phyloP scores from a whole-genome alignment of 2,329 filamentous ascomycete species.

The Xylaria sp. region DNA sequence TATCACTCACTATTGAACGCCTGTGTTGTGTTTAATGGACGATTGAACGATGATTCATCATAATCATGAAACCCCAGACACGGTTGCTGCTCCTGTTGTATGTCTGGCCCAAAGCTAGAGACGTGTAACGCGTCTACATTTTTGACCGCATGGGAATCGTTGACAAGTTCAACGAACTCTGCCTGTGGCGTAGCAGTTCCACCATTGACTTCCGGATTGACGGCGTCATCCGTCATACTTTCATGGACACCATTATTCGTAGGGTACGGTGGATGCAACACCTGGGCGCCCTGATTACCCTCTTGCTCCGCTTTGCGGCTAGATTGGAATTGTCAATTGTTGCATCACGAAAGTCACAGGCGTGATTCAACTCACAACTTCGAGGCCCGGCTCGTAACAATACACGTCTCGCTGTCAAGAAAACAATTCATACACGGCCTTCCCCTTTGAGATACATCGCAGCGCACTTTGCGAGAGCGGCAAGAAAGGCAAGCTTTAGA shows the following conservation, averaged over 20 bases:
- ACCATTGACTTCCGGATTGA: constrained; percentile 45
- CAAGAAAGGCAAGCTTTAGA: constrained; percentile 63
- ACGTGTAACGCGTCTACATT: constrained; percentile 29
- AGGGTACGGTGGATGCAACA: constrained; percentile 47
- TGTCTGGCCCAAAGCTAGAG: constrained; percentile 25
- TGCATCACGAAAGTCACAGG: not conserved
- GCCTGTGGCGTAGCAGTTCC: constrained; percentile 36
- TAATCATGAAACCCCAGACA: constrained; percentile 28
- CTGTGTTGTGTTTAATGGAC: constrained; percentile 33
- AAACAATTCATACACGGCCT: constrained; percentile 64
- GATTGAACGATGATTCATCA: constrained; percentile 34
- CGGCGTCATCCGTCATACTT: constrained; percentile 45
- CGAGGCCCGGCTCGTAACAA: constrained; percentile 54
- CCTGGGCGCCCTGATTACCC: constrained; percentile 43
- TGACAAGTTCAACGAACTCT: constrained; percentile 36
- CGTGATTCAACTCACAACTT: constrained; percentile 50
- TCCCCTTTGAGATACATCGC: constrained; percentile 60
- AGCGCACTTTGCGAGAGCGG: constrained; percentile 61
- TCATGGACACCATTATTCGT: constrained; percentile 42
- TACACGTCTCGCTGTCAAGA: constrained; percentile 58
- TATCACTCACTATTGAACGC: constrained; percentile 37
- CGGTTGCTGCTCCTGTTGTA: constrained; percentile 29
- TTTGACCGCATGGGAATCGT: constrained; percentile 28
- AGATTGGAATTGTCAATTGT: constrained; percentile 25
- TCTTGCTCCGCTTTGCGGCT: constrained; percentile 48